Evolutionary conservation across 1,139 yeast genomes (phyloP).

Genomic region (Schwanniomyces etchellsii): DNA sequence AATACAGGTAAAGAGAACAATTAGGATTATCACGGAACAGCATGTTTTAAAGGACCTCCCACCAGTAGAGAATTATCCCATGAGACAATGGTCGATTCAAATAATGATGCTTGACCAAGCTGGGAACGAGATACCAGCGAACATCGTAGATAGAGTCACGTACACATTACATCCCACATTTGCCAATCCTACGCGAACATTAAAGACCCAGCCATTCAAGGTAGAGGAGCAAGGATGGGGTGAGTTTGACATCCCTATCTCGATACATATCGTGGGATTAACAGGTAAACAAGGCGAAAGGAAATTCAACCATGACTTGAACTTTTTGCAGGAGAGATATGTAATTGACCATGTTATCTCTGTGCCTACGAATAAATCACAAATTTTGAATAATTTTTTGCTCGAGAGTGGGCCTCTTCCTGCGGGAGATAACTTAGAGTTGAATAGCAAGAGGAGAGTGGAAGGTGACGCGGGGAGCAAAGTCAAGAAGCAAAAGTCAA

Average conservation of each 20-base stretch:
- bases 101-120: slow-evolving; percentile 69
- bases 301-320: slow-evolving; percentile 81
- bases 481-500: slow-evolving; percentile 52
- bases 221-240: slow-evolving; percentile 99
- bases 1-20: slow-evolving; percentile 72
- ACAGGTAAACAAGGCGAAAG: slow-evolving; percentile 83
- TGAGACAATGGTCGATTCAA: slow-evolving; percentile 88
- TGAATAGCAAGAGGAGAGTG: slow-evolving; percentile 23
- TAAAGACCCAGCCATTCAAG: slow-evolving; percentile 82
- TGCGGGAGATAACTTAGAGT: slow-evolving; percentile 24
- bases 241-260: slow-evolving; percentile 84
- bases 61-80: slow-evolving; percentile 90
- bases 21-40: slow-evolving; percentile 85
- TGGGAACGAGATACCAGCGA: slow-evolving; percentile 84
- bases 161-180: slow-evolving; percentile 95
- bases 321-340: slow-evolving; percentile 74
- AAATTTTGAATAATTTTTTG: slow-evolving; percentile 59
- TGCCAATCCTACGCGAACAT: slow-evolving; percentile 75
- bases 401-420: slow-evolving; percentile 83
- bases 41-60: slow-evolving; percentile 79
- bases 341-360: slow-evolving; percentile 70
- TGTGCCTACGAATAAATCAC: slow-evolving; percentile 74
- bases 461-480: slow-evolving; percentile 31
- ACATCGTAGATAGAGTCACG: slow-evolving; percentile 84
- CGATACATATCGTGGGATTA: slow-evolving; percentile 59